phyloP scores from a whole-genome alignment of 208 protist species.

The Wallacemonas sp. region DNA sequence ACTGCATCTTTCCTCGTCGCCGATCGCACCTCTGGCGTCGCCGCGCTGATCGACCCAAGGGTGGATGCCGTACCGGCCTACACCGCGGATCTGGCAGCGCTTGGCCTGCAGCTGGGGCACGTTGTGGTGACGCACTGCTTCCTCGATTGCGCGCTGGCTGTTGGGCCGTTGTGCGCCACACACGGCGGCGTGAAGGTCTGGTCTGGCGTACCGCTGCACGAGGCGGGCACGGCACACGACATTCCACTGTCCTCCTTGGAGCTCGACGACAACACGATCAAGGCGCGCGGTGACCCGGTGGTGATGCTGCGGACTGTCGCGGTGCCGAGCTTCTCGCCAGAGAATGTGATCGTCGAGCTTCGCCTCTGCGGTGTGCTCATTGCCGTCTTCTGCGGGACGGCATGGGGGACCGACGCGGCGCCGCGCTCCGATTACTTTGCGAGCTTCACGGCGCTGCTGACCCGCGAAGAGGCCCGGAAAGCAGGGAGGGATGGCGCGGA shows the following conservation, averaged over 20 bases:
- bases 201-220: constrained; percentile 25
- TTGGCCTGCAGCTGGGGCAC: constrained; percentile 33
- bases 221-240: constrained; percentile 20
- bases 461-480: constrained; percentile 15
- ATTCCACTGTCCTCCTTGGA: neutral
- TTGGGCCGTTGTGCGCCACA: constrained; percentile 25
- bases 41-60: constrained; percentile 63
- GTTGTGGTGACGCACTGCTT: constrained; percentile 76
- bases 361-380: constrained; percentile 29
- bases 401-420: constrained; percentile 51
- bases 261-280: neutral
- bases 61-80: constrained; percentile 35
- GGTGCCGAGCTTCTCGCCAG: constrained; percentile 66
- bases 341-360: constrained; percentile 70
- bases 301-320: constrained; percentile 39
- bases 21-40: constrained; percentile 18
- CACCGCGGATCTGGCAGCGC: constrained; percentile 31
- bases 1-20: constrained; percentile 72
- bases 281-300: constrained; percentile 12
- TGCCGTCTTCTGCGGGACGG: constrained; percentile 62
- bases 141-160: constrained; percentile 57
- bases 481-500: too few species aligned
- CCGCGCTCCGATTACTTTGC: constrained; percentile 56
- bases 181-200: constrained; percentile 29
- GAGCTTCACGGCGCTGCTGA: constrained; percentile 18